These are phyloP conservation scores for Fusarium xyrophilum DNA, from an alignment of 2,329 filamentous ascomycete species.

Conservation along the genomic window DNA sequence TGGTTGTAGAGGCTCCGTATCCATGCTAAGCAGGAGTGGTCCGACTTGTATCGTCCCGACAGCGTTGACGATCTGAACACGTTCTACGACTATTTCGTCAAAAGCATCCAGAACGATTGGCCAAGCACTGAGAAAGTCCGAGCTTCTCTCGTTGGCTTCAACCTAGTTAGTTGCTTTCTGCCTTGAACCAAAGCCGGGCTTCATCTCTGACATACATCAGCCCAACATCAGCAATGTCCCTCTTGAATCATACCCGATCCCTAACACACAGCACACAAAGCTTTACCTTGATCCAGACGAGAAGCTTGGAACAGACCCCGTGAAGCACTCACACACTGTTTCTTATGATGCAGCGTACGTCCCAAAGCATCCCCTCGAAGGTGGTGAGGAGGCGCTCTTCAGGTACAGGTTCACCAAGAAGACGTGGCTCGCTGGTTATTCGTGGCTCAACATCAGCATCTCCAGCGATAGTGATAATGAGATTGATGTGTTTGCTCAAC, in stretches of 20 bases:
- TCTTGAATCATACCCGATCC: background rate
- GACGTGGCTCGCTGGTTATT: background rate
- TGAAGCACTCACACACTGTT: rapidly evolving
- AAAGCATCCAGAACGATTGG: background rate
- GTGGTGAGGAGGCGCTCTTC: background rate
- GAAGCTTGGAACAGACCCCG: background rate
- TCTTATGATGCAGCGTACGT: background rate
- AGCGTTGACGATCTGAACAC: background rate
- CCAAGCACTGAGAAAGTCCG: background rate
- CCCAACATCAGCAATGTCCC: background rate
- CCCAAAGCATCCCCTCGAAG: background rate
- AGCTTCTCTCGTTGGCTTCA: background rate
- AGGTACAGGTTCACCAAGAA: background rate
- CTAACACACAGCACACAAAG: background rate
- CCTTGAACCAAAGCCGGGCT: no score
- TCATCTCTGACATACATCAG: background rate
- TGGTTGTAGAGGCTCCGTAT: background rate
- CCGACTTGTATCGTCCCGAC: background rate
- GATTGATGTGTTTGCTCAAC: background rate
- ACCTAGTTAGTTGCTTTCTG: background rate
- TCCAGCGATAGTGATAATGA: background rate
- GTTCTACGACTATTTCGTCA: background rate
- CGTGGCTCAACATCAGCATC: background rate
- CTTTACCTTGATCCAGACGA: background rate
- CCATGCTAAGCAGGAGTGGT: conserved; percentile 1